Evolutionary conservation across 768 basidiomycete species (phyloP).

Genomic region (Butyriboletus loyo): DNA sequence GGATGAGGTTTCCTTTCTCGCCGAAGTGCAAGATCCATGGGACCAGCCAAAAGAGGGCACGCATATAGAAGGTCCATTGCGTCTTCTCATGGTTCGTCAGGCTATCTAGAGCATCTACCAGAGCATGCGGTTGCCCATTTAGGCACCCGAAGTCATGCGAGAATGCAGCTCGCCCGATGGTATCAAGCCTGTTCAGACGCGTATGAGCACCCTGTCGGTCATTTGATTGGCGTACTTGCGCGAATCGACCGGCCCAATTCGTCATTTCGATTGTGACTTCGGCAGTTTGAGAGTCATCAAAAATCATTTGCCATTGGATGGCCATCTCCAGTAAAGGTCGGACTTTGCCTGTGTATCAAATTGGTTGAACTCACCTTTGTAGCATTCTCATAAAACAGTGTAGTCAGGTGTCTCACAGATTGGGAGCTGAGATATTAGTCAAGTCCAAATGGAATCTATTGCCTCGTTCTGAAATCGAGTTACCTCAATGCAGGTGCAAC

Average conservation of each 20-base stretch:
- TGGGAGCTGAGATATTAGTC: conserved; percentile 38
- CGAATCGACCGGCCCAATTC: conserved; percentile 58
- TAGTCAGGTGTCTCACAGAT: conserved; percentile 49
- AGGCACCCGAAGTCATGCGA: conserved; percentile 60
- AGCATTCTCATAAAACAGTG: conserved; percentile 56
- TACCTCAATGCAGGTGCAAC: conserved; percentile 61
- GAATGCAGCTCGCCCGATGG: conserved; percentile 59
- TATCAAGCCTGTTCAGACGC: conserved; percentile 45
- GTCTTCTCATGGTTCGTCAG: conserved; percentile 61
- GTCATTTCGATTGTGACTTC: conserved; percentile 53
- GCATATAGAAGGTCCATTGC: conserved; percentile 58
- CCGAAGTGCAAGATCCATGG: conserved; percentile 55
- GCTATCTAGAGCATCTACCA: conserved; percentile 53
- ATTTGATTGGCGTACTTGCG: conserved; percentile 39
- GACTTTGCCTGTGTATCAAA: background rate
- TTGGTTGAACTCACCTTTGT: conserved; percentile 28
- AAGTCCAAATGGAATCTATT: background rate
- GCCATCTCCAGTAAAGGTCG: conserved; percentile 34
- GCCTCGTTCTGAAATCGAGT: background rate
- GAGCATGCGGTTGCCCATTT: conserved; percentile 43
- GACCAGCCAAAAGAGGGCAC: conserved; percentile 59
- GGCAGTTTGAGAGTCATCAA: conserved; percentile 40
- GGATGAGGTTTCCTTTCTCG: conserved; percentile 57
- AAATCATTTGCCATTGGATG: conserved; percentile 45
- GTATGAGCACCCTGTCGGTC: background rate